These are phyloP conservation scores for Talaromyces sp. DNA, from an alignment of 2,329 filamentous ascomycete genomes.

Conservation along the genomic window DNA sequence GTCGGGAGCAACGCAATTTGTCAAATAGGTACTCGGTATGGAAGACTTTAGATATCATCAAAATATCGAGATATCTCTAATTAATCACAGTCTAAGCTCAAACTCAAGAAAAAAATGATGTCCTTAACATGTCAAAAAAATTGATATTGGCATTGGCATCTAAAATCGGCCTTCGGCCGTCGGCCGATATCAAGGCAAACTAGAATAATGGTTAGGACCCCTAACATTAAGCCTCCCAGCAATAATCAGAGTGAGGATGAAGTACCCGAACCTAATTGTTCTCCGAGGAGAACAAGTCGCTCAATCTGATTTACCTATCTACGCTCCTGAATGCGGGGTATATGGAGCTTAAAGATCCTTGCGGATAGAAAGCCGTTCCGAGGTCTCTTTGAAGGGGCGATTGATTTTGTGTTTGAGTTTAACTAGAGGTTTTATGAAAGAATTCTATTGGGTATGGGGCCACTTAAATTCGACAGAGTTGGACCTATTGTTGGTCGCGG, in stretches of 20 bases:
- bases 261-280: background rate
- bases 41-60: too few relatives aligned
- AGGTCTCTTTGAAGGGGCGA: background rate
- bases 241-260: background rate
- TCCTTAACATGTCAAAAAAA: too few relatives aligned
- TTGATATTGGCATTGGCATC: too few relatives aligned
- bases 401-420: background rate
- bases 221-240: background rate
- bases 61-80: too few relatives aligned
- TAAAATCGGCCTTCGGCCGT: too few relatives aligned
- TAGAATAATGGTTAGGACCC: background rate
- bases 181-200: background rate
- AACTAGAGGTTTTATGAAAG: background rate
- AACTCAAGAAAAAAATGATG: too few relatives aligned
- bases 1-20: too few relatives aligned
- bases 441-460: background rate
- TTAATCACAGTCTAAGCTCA: too few relatives aligned
- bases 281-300: background rate
- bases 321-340: background rate
- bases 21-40: too few relatives aligned
- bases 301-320: background rate
- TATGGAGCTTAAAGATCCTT: background rate
- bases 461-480: background rate
- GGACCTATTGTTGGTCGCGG: background rate
- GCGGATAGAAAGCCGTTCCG: background rate